Evolutionary conservation across 768 basidiomycete genomes (phyloP), one percentile per base, ranked within the genome.

Genomic region (Hypsizygus marmoreus): DNA sequence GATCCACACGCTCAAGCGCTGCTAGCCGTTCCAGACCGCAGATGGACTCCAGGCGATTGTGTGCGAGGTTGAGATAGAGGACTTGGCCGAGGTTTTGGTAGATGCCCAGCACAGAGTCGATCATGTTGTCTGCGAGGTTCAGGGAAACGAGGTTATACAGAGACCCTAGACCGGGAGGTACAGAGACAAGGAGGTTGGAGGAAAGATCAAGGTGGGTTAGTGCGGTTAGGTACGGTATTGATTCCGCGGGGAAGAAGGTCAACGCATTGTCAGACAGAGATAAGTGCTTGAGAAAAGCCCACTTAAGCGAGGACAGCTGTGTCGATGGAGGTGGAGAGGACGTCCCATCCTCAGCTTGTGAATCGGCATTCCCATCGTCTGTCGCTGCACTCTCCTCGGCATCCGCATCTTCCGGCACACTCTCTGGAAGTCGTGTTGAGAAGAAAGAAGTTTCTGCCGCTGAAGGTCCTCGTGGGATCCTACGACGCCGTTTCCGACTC

Each of bases 61-160:
- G 73, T 1, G 89, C 79, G 13, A 98, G 75, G 65, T 95, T 93
- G 56, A 98, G 73, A 5, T 77, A 73, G 13, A 85, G 72, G 19
- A 97, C 75, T 50, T 86, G 82, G 1, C 90, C 91, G 28, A 97
- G 77, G 41, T 83, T 80, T 28, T 79, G 79, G 59, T 93, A 89
- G 47, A 97, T 90, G 22, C 90, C 88, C 4, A 94, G 79, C 13
- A 98, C 86, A 13, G 95, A 94, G 63, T 95, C 93, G 55, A 99
- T 93, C 82, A 99, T 91, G 70, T 99, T 99, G 66, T 95, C 88
- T 12, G 90, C 77, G n/a, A 99, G 80, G 67, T 97, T 95, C 56
- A 99, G 84, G n/a, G 88, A 90, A 43, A 82, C 67, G 41, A 99
- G 87, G 51, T 85, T 88, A 58, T 84, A 81, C 17, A 99, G 79